Percentiles rank a stretch among this genome's conserved stretches.
These are phyloP conservation scores for Fusarium dlaminii DNA, from an alignment of 2,329 filamentous ascomycete genomes.

Conservation along the genomic window DNA sequence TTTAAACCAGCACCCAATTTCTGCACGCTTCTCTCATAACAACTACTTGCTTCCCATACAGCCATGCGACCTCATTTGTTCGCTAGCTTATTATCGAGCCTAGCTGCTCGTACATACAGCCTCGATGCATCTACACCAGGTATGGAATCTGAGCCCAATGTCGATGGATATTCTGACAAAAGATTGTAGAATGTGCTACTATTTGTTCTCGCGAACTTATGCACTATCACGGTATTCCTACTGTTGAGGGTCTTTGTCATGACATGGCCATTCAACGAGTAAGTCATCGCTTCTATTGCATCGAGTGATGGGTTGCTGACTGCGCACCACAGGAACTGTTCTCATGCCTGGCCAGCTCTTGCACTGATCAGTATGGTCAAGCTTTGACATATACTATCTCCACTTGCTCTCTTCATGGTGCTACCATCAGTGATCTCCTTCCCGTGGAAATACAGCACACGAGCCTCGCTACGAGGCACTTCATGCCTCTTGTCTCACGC, in stretches of 20 bases:
- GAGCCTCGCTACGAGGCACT: constrained; percentile 10
- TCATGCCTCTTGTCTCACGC: neutral
- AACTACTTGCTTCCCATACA: constrained; percentile 5
- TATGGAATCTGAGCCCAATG: neutral
- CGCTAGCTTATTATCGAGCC: constrained; percentile 13
- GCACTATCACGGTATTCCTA: constrained; percentile 5
- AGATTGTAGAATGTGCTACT: constrained; percentile 20
- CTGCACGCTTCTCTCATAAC: constrained; percentile 22
- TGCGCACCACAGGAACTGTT: constrained; percentile 42
- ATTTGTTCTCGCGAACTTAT: constrained; percentile 30
- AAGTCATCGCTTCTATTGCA: neutral
- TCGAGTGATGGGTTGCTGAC: constrained; percentile 26
- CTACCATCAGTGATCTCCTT: constrained; percentile 43
- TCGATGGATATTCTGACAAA: neutral
- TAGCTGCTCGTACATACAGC: constrained; percentile 2
- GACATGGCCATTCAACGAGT: constrained; percentile 40
- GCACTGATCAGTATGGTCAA: constrained; percentile 43
- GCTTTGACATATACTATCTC: constrained; percentile 43
- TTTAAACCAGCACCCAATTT: constrained; percentile 40
- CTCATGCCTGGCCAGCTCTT: constrained; percentile 44
- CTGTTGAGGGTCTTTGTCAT: constrained; percentile 20
- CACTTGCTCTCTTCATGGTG: constrained; percentile 42
- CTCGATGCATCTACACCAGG: constrained; percentile 13
- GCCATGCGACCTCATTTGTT: constrained; percentile 39
- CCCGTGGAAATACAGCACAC: constrained; percentile 43